Base-by-base conservation (phyloP, 306 rosid genomes). In the Nissolia schottii region DNA sequence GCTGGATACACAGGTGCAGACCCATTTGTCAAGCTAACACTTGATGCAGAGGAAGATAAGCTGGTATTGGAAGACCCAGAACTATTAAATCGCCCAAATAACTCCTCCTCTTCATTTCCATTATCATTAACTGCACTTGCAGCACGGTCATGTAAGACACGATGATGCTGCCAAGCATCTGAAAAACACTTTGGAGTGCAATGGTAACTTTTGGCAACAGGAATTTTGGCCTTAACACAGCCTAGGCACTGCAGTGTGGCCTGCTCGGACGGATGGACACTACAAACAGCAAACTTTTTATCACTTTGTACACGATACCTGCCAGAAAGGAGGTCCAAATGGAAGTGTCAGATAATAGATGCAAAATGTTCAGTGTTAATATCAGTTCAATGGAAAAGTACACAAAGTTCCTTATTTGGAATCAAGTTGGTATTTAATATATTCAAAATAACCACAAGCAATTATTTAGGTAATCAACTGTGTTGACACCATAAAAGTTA, bases 111-210 rank as follows among this genome's bases (percentile, higher is more conserved):
- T 29, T 89, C 96, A 75, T 85, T 92, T 63, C 96, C 97, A 85
- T 91, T 89, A 83, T 95, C 99, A 77, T 87, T 95, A 68, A 87
- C 87, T 37, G 96, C 92, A 85, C 92, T 95, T 53, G 99, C 93
- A 59, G 99, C 99, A 55, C 97, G 99, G 62, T 95, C 99, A 84
- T 95, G 99, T 65, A 95, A 82, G 64, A 88, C 93, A 67, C 99
- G 99, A 62, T 95, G 99, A 83, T 95, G 99, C 81, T 95, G 99
- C 99, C 99, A 95, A 43, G 99, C 96, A 73, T 95, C 99, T 27
- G 97, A 95, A 79, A 95, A 95, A 79, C 99, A 95, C 85, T 95
- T 95, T 15, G 99, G 86, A 7, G 96, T 77, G 87, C 99, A 95
- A 65, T 95, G 99, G 54, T 91, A 95, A 74, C 99, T 95, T 81